Evolutionary conservation across 345 rosid species (phyloP).

Genomic region (Schrenkiella parvula): DNA sequence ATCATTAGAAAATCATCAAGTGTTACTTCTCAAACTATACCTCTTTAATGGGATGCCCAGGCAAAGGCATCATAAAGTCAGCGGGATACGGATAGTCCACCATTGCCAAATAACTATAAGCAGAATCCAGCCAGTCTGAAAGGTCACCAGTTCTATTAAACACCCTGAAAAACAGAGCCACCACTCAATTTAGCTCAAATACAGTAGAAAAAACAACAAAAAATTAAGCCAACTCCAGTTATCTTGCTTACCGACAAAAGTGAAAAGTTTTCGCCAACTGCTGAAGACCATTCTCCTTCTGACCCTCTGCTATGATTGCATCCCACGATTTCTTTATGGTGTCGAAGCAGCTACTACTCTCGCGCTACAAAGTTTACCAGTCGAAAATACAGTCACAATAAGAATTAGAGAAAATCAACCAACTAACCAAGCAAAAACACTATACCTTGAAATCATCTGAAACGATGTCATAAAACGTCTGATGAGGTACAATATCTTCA

Average conservation of each 20-base stretch:
- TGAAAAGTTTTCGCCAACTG: conserved; percentile 59
- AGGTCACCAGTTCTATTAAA: conserved; percentile 59
- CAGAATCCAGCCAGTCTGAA: conserved; percentile 73
- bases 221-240: neutral
- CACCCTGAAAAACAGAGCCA: conserved; percentile 43
- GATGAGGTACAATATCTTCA: conserved; percentile 79
- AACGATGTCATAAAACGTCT: conserved; percentile 78
- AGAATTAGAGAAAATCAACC: neutral
- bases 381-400: neutral
- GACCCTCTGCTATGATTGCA: conserved; percentile 53
- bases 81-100: conserved; percentile 88
- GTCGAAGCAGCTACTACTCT: conserved; percentile 78
- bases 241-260: conserved; percentile 59
- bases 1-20: neutral
- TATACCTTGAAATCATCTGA: conserved; percentile 71
- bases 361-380: conserved; percentile 45
- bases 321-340: conserved; percentile 79
- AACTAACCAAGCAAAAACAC: neutral
- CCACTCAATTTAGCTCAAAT: conserved; percentile 13
- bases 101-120: conserved; percentile 91
- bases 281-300: conserved; percentile 64
- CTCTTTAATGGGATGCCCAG: conserved; percentile 95
- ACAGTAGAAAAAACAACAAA: neutral
- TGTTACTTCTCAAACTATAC: conserved; percentile 27
- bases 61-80: conserved; percentile 85